Conservation (phyloP, 202 grass and related monocot species). For the Setaria italica region DNA sequence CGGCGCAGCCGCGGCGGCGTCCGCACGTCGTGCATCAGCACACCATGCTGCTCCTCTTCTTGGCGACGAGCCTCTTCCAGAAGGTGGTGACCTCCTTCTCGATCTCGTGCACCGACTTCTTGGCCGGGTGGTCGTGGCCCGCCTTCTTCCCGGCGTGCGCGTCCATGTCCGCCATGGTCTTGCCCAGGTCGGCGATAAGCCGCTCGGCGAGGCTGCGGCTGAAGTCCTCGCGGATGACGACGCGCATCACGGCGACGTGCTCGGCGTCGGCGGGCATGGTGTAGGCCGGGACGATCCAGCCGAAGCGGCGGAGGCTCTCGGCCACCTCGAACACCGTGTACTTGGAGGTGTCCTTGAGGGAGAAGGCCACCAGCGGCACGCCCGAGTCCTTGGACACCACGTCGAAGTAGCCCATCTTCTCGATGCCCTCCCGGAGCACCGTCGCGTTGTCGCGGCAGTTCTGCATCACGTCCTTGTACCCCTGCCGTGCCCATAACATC, state of each 20-base stretch:
- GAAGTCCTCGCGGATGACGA: constrained; percentile 85
- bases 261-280: constrained; percentile 79
- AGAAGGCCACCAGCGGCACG: constrained; percentile 80
- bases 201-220: constrained; percentile 75
- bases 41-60: constrained; percentile 72
- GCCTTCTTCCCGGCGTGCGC: constrained; percentile 44
- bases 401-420: constrained; percentile 67
- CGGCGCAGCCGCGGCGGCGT: neutral
- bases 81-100: constrained; percentile 61
- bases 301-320: constrained; percentile 76
- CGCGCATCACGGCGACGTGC: constrained; percentile 69
- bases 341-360: constrained; percentile 58
- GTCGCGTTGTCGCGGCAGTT: constrained; percentile 76
- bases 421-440: constrained; percentile 67
- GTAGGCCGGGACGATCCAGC: constrained; percentile 85
- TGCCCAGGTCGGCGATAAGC: constrained; percentile 60
- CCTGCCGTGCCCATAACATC: constrained; percentile 26
- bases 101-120: constrained; percentile 64
- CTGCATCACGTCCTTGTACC: constrained; percentile 75
- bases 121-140: neutral
- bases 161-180: constrained; percentile 72
- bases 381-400: constrained; percentile 73
- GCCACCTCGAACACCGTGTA: constrained; percentile 82
- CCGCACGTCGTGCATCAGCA: constrained; percentile 34
- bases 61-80: constrained; percentile 71